Conservation (phyloP, 1,139 yeast species). For the Candida mesenterica region DNA sequence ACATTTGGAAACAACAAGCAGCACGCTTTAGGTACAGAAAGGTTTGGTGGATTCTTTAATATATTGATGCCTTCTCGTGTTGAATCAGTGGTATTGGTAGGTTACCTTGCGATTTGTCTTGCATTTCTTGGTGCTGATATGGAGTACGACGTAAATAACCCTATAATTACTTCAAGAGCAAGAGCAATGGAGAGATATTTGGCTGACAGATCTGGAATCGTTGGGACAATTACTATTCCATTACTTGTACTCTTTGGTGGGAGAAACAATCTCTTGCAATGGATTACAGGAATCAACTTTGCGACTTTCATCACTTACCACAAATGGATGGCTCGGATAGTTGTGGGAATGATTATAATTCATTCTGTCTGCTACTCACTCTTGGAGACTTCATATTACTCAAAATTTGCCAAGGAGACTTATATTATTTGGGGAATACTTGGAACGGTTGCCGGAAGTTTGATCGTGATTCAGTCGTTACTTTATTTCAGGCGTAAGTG, state of each 20-base stretch:
- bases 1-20: slow-evolving; percentile 21
- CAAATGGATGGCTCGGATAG: slow-evolving; percentile 38
- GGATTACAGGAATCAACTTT: slow-evolving; percentile 39
- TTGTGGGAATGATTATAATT: slow-evolving; percentile 25
- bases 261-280: slow-evolving; percentile 41
- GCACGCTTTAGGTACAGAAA: slow-evolving; percentile 13
- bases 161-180: slow-evolving; percentile 17
- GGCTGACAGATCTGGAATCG: slow-evolving; percentile 33
- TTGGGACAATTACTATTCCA: slow-evolving; percentile 32
- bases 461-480: slow-evolving; percentile 37
- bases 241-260: slow-evolving; percentile 43
- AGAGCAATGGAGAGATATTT: slow-evolving; percentile 27
- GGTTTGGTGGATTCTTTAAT: slow-evolving; percentile 4
- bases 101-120: slow-evolving; percentile 10
- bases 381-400: slow-evolving; percentile 2
- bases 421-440: slow-evolving; percentile 32
- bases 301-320: slow-evolving; percentile 37
- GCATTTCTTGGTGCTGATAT: slow-evolving; percentile 18
- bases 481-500: slow-evolving; percentile 38
- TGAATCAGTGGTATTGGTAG: slow-evolving; percentile 19
- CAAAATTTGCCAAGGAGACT: slow-evolving; percentile 9
- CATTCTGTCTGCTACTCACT: slow-evolving; percentile 42
- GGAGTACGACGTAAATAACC: slow-evolving; percentile 22
- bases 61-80: slow-evolving; percentile 16
- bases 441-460: slow-evolving; percentile 31